Evolutionary conservation across 202 grass and related monocot genomes (phyloP).

Genomic region (Panicum virgatum): DNA sequence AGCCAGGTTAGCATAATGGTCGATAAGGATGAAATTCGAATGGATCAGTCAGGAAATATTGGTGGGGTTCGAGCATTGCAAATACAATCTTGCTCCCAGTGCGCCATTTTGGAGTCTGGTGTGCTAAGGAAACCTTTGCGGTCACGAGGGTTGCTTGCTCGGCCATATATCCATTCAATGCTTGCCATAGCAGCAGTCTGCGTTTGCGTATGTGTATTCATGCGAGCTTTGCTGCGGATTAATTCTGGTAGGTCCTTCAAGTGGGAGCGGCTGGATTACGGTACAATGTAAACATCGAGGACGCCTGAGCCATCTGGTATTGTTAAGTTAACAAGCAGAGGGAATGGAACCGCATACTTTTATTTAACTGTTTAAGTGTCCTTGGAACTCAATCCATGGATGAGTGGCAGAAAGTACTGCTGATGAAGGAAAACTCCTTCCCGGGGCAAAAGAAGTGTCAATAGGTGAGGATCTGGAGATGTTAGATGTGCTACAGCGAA

Average conservation of each 20-base stretch:
- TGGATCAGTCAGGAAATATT: conserved; percentile 41
- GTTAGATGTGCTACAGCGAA: neutral
- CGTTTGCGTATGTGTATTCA: conserved; percentile 89
- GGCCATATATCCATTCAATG: conserved; percentile 87
- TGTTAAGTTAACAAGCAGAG: conserved; percentile 25
- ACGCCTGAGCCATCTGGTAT: conserved; percentile 4
- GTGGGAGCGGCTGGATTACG: conserved; percentile 82
- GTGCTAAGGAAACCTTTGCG: conserved; percentile 44
- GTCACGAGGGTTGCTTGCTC: conserved; percentile 66
- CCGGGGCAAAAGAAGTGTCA: neutral
- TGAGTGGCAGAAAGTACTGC: conserved; percentile 11
- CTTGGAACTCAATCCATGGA: conserved; percentile 30
- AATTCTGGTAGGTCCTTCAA: conserved; percentile 74
- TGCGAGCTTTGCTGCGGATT: conserved; percentile 67
- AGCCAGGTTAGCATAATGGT: conserved; percentile 70
- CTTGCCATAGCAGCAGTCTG: conserved; percentile 96
- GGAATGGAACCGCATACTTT: neutral
- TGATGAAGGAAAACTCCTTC: conserved; percentile 22
- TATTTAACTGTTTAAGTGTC: conserved; percentile 26
- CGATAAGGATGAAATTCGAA: conserved; percentile 46
- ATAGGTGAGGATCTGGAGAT: neutral
- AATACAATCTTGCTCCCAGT: conserved; percentile 68
- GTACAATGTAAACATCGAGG: conserved; percentile 41
- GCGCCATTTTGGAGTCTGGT: conserved; percentile 60
- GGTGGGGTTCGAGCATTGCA: conserved; percentile 41